These are phyloP conservation scores for Tolypocladium nubicola DNA, from an alignment of 2,329 filamentous ascomycete genomes.

Conservation along the genomic window DNA sequence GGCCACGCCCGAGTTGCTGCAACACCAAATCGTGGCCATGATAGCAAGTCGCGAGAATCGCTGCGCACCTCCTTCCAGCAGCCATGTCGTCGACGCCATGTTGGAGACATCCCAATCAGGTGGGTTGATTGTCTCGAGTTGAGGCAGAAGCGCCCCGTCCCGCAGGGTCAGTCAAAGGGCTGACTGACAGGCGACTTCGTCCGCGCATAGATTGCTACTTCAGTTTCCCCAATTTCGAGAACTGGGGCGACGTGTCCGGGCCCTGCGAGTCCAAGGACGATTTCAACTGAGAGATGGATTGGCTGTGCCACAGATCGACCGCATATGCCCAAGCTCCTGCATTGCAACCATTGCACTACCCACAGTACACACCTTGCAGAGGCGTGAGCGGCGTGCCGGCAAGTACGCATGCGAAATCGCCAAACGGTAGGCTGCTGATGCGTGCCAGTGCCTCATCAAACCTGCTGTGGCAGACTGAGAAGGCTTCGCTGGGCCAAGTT, in stretches of 20 bases:
- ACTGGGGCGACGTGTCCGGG: slow-evolving; percentile 35
- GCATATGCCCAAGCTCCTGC: neutral
- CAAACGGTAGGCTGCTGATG: neutral
- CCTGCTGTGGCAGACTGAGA: neutral
- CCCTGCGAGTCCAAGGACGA: slow-evolving; percentile 1
- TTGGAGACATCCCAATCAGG: slow-evolving; percentile 17
- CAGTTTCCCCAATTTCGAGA: slow-evolving; percentile 65
- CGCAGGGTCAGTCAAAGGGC: neutral
- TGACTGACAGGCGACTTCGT: neutral
- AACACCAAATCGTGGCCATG: slow-evolving; percentile 12
- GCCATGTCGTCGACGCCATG: slow-evolving; percentile 9
- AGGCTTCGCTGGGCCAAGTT: neutral
- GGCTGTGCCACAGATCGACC: neutral
- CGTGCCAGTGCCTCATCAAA: neutral
- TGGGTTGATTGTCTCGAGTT: slow-evolving; percentile 4
- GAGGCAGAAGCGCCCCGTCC: neutral
- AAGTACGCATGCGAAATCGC: neutral
- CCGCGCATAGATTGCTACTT: slow-evolving; percentile 42
- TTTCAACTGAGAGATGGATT: neutral
- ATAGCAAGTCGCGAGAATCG: slow-evolving; percentile 12
- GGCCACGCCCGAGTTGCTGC: neutral
- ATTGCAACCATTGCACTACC: too few relatives aligned
- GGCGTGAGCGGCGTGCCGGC: too few relatives aligned
- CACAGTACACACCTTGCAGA: neutral
- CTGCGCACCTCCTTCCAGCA: slow-evolving; percentile 8